Evolutionary conservation across 2,329 filamentous ascomycete species (phyloP).

Genomic region (Daldinia eschscholtzii): DNA sequence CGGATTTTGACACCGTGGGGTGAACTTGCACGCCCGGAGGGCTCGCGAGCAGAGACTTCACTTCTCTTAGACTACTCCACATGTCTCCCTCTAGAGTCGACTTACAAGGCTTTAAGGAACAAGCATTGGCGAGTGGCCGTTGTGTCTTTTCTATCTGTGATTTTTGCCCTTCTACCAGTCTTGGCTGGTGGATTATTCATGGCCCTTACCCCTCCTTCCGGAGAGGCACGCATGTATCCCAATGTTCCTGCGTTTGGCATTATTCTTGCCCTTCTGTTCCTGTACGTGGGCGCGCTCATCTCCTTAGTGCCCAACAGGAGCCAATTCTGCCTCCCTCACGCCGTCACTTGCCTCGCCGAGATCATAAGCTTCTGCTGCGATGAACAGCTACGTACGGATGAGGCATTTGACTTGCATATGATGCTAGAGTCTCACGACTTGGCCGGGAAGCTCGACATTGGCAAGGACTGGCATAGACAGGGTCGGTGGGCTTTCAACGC

Average conservation of each 20-base stretch:
- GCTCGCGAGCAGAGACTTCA: constrained; percentile 71
- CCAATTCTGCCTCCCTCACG: constrained; percentile 77
- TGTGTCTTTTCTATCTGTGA: constrained; percentile 69
- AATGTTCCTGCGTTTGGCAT: constrained; percentile 80
- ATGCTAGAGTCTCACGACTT: constrained; percentile 72
- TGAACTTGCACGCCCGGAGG: constrained; percentile 68
- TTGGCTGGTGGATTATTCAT: constrained; percentile 79
- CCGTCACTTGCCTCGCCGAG: constrained; percentile 78
- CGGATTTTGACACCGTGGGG: constrained; percentile 78
- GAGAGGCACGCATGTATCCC: constrained; percentile 74
- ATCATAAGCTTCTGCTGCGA: constrained; percentile 82
- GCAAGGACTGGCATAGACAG: constrained; percentile 60
- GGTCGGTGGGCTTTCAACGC: constrained; percentile 66
- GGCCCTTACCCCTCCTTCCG: constrained; percentile 71
- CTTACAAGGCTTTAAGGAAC: constrained; percentile 69
- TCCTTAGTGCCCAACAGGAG: constrained; percentile 71
- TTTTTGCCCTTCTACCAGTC: constrained; percentile 74
- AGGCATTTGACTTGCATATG: constrained; percentile 76
- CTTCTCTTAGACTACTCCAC: constrained; percentile 79
- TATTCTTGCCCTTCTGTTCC: constrained; percentile 76
- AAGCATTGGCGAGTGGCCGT: constrained; percentile 75
- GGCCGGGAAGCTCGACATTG: constrained; percentile 73
- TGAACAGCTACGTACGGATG: constrained; percentile 77
- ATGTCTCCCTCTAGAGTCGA: constrained; percentile 71
- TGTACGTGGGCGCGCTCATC: constrained; percentile 76